These are phyloP conservation scores for Penicillium pancosmium DNA, from an alignment of 495 filamentous ascomycete species.

Conservation along the genomic window DNA sequence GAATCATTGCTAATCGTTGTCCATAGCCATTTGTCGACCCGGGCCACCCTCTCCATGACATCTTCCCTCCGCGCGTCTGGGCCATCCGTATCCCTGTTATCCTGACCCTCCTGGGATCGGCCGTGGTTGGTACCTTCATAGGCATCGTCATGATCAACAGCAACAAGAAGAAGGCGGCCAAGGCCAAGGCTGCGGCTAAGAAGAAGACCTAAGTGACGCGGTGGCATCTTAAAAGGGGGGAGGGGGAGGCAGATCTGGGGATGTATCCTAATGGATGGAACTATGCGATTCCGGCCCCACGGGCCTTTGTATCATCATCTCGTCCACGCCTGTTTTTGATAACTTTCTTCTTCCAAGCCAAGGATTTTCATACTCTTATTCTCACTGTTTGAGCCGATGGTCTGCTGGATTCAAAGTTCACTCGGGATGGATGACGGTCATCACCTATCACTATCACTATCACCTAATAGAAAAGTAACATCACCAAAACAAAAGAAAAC, in stretches of 20 bases:
- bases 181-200: constrained; percentile 75
- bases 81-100: constrained; percentile 98
- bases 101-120: constrained; percentile 85
- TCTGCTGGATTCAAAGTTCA: background rate
- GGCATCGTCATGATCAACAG: constrained; percentile 98
- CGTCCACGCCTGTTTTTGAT: background rate
- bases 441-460: too few relatives aligned
- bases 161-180: constrained; percentile 94
- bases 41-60: constrained; percentile 87
- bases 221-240: constrained; percentile 10
- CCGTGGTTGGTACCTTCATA: constrained; percentile 95
- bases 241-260: background rate
- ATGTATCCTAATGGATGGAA: constrained; percentile 4
- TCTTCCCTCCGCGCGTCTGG: constrained; percentile 96
- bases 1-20: background rate
- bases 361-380: background rate
- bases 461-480: background rate
- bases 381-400: background rate
- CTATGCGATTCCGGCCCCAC: constrained; percentile 2
- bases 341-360: too few relatives aligned
- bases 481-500: background rate
- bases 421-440: too few relatives aligned
- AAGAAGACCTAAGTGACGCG: constrained; percentile 62
- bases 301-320: constrained; percentile 2
- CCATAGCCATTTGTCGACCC: constrained; percentile 92